phyloP scores from a whole-genome alignment of 768 basidiomycete species.

The Amanita muscaria region DNA sequence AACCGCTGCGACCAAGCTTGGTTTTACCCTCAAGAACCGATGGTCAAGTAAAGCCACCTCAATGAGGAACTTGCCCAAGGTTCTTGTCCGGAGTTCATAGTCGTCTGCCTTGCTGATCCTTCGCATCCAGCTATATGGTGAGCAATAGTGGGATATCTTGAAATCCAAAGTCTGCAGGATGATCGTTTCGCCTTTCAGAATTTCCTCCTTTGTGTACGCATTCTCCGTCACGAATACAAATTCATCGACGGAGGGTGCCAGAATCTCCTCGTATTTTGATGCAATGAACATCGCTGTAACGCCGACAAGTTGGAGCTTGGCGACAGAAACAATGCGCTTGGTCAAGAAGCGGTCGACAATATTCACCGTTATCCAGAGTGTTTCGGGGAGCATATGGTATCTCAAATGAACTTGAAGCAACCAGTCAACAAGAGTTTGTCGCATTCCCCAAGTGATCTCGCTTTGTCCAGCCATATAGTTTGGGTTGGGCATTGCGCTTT shows the following conservation, averaged over 20 bases:
- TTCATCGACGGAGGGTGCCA: constrained; percentile 95
- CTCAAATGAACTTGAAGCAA: constrained; percentile 93
- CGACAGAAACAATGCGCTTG: constrained; percentile 76
- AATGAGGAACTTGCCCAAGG: constrained; percentile 93
- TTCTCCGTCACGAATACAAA: constrained; percentile 98
- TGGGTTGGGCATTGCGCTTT: constrained; percentile 81
- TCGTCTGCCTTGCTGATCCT: constrained; percentile 98
- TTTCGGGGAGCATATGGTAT: constrained; percentile 99
- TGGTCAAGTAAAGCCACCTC: constrained; percentile 92
- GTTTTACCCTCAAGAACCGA: constrained; percentile 88
- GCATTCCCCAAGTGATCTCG: constrained; percentile 92
- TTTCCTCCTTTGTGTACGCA: constrained; percentile 90
- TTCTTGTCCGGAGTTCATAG: constrained; percentile 96
- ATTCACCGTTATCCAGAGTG: constrained; percentile 98
- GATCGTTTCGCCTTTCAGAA: constrained; percentile 96
- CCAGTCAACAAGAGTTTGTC: constrained; percentile 97
- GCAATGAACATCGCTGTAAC: constrained; percentile 99
- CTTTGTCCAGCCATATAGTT: constrained; percentile 92
- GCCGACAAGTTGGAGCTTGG: constrained; percentile 93
- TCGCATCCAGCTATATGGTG: constrained; percentile 98
- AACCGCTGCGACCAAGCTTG: constrained; percentile 88
- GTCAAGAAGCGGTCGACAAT: constrained; percentile 90
- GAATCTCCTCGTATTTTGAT: constrained; percentile 97
- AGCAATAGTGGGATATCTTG: constrained; percentile 94
- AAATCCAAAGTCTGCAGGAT: constrained; percentile 94